Conservation (phyloP, 2,329 filamentous ascomycete genomes). For the Colletotrichum destructivum region DNA sequence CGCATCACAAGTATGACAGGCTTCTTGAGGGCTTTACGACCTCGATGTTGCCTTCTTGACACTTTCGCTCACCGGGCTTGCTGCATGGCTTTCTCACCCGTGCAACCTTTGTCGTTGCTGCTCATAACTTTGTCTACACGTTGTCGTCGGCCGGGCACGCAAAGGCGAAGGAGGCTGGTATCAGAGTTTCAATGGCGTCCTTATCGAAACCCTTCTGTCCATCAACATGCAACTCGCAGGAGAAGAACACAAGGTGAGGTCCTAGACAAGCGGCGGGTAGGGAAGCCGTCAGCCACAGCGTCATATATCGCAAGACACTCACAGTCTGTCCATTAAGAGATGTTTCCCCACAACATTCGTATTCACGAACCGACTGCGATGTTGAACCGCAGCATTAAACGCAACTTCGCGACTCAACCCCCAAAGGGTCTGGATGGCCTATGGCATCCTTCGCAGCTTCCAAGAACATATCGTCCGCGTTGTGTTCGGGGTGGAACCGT, state of each 20-base stretch:
- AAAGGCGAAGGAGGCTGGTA: neutral
- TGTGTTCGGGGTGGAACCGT: too few species aligned
- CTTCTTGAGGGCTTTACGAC: neutral
- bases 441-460: too few species aligned
- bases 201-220: neutral
- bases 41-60: neutral
- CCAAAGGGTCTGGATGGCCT: too few species aligned
- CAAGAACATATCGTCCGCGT: too few species aligned
- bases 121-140: neutral
- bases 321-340: too few species aligned
- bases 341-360: too few species aligned
- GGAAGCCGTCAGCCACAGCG: neutral
- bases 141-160: neutral
- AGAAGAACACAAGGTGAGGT: neutral
- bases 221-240: neutral
- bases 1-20: neutral
- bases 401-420: too few species aligned
- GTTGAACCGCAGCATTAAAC: too few species aligned
- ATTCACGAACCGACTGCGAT: too few species aligned
- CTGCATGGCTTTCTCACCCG: neutral
- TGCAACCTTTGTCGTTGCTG: neutral
- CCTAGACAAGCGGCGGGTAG: too few species aligned
- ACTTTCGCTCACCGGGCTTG: neutral
- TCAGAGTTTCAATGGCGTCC: neutral
- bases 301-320: neutral